phyloP scores from a whole-genome alignment of 2,329 filamentous ascomycete genomes.

The Neofusicoccum umdonicola region DNA sequence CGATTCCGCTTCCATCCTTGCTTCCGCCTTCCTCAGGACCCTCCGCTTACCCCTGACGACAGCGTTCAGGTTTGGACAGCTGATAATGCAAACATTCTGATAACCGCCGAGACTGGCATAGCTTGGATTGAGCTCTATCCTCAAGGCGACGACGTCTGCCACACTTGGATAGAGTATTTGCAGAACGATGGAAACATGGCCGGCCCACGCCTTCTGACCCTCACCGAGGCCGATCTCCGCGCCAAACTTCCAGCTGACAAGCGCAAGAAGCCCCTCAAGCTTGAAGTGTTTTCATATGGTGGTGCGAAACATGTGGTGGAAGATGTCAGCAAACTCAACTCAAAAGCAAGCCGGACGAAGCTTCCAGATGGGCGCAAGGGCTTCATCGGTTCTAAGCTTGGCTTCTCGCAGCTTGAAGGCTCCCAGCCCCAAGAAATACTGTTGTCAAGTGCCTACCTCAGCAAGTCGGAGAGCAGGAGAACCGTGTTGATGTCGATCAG shows the following conservation, averaged over 20 bases:
- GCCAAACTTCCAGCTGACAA: slow-evolving; percentile 69
- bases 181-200: slow-evolving; percentile 51
- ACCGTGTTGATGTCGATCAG: slow-evolving; percentile 73
- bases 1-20: slow-evolving; percentile 88
- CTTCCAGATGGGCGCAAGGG: slow-evolving; percentile 72
- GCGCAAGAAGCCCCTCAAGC: slow-evolving; percentile 64
- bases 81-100: slow-evolving; percentile 71
- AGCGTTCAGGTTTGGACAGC: slow-evolving; percentile 85
- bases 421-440: slow-evolving; percentile 70
- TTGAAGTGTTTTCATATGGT: slow-evolving; percentile 74
- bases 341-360: slow-evolving; percentile 69
- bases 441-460: slow-evolving; percentile 64
- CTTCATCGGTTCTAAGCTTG: slow-evolving; percentile 73
- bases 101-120: slow-evolving; percentile 78
- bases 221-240: slow-evolving; percentile 74
- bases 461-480: slow-evolving; percentile 37
- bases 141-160: slow-evolving; percentile 78
- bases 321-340: slow-evolving; percentile 68
- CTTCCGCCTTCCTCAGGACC: slow-evolving; percentile 79
- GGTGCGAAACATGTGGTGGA: slow-evolving; percentile 72
- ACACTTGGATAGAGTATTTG: slow-evolving; percentile 76
- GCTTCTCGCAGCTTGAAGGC: slow-evolving; percentile 68
- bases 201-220: slow-evolving; percentile 67
- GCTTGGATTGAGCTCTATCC: slow-evolving; percentile 80
- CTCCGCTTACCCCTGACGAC: slow-evolving; percentile 57